phyloP scores from a whole-genome alignment of 352 stramenopile species.

The Phytophthora melonis region DNA sequence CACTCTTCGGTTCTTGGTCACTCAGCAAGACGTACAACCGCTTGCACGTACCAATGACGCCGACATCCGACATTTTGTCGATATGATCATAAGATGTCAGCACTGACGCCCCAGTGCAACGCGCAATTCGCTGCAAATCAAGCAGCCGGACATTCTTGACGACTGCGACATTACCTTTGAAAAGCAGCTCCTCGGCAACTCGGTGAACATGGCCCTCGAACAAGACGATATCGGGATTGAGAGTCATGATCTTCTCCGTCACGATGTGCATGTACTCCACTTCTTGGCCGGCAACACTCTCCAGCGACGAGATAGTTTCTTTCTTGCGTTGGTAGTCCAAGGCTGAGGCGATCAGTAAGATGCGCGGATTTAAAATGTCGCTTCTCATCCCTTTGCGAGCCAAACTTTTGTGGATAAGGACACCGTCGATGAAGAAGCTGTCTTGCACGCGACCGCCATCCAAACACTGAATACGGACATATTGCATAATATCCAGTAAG shows the following conservation, averaged over 20 bases:
- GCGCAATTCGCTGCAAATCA: conserved; percentile 83
- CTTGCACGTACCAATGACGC: conserved; percentile 80
- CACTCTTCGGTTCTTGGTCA: conserved; percentile 81
- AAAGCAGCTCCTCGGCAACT: conserved; percentile 84
- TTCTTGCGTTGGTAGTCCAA: conserved; percentile 90
- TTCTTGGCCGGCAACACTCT: conserved; percentile 86
- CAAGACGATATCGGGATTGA: conserved; percentile 87
- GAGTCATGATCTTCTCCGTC: conserved; percentile 88
- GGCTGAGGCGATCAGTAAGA: conserved; percentile 84
- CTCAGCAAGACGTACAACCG: conserved; percentile 89
- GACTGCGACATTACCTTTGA: conserved; percentile 80
- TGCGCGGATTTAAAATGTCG: conserved; percentile 80
- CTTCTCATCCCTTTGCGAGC: conserved; percentile 87
- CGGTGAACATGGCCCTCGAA: conserved; percentile 87
- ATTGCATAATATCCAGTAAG: conserved; percentile 87
- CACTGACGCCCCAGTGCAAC: conserved; percentile 77
- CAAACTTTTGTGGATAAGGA: conserved; percentile 89
- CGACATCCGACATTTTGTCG: conserved; percentile 86
- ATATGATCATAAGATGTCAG: conserved; percentile 89
- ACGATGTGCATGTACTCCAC: conserved; percentile 92
- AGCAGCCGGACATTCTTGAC: conserved; percentile 87
- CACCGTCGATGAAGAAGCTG: conserved; percentile 90
- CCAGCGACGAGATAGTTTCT: conserved; percentile 82
- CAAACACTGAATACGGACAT: conserved; percentile 84
- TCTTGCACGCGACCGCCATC: conserved; percentile 79